A percentile compares a stretch with the other conserved stretches of the same genome.
phyloP scores from a whole-genome alignment of 768 basidiomycete species.

The Mycena epipterygia region DNA sequence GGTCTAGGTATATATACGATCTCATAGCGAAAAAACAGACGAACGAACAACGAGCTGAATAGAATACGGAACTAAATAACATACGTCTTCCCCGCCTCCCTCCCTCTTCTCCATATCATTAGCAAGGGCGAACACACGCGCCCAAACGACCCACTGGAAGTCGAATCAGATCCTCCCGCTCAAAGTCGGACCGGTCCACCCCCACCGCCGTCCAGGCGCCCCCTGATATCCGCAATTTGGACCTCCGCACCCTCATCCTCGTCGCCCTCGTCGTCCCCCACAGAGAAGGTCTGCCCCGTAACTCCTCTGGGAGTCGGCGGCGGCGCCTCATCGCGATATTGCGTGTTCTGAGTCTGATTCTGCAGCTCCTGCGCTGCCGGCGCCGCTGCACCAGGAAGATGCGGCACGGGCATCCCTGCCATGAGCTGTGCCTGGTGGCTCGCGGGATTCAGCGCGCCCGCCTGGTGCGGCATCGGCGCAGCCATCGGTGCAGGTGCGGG shows the following conservation, averaged over 20 bases:
- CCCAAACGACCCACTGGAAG: too few species aligned
- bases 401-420: constrained; percentile 28
- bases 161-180: neutral
- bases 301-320: neutral
- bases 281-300: constrained; percentile 14
- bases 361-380: neutral
- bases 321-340: neutral
- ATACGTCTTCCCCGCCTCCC: too few species aligned
- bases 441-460: constrained; percentile 25
- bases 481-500: constrained; percentile 11
- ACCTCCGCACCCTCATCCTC: constrained; percentile 19
- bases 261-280: constrained; percentile 29
- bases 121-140: too few species aligned
- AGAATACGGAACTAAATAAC: too few species aligned
- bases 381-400: neutral
- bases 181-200: neutral
- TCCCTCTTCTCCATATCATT: too few species aligned
- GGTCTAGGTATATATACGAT: too few species aligned
- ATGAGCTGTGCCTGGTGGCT: constrained; percentile 37
- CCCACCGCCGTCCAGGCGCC: neutral
- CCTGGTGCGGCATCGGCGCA: neutral
- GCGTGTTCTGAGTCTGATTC: neutral
- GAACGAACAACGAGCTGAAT: too few species aligned
- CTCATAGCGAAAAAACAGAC: too few species aligned
- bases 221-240: constrained; percentile 10